Evolutionary conservation across 805 yeast species (phyloP).

Genomic region (Saccharomycopsis babjevae): DNA sequence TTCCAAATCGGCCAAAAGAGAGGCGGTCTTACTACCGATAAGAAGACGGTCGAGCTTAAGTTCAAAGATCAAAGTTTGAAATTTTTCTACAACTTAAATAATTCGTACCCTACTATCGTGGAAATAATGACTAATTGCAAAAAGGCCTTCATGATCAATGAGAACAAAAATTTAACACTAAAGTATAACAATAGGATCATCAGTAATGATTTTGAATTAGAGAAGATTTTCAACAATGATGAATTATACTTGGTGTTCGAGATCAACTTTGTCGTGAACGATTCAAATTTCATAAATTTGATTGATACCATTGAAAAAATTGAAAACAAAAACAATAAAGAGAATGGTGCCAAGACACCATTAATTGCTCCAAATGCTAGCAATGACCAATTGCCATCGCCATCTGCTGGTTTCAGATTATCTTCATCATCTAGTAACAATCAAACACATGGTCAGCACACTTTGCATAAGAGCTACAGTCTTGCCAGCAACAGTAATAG

Average conservation of each 20-base stretch:
- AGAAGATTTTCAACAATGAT: constrained; percentile 4
- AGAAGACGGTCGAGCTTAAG: constrained; percentile 34
- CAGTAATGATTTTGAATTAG: constrained; percentile 12
- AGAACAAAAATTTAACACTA: neutral
- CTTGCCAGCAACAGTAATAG: neutral
- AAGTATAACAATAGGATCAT: constrained; percentile 2
- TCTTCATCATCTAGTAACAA: neutral
- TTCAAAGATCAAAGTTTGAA: constrained; percentile 47
- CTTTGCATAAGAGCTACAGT: neutral
- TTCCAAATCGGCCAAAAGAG: neutral
- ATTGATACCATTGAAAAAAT: neutral
- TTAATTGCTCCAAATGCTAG: neutral
- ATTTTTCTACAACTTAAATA: constrained; percentile 53
- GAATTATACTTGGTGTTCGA: constrained; percentile 6
- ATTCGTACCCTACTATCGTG: constrained; percentile 69
- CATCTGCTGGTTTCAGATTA: neutral
- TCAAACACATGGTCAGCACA: neutral
- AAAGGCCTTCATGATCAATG: constrained; percentile 49
- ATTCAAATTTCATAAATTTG: neutral
- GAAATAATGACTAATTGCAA: constrained; percentile 77
- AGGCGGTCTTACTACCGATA: neutral
- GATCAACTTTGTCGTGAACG: neutral
- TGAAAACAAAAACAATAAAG: neutral
- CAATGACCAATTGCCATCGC: neutral
- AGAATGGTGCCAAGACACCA: neutral